Conservation (phyloP, 2,329 filamentous ascomycete genomes). For the Aspergillus oerlinghausenensis region DNA sequence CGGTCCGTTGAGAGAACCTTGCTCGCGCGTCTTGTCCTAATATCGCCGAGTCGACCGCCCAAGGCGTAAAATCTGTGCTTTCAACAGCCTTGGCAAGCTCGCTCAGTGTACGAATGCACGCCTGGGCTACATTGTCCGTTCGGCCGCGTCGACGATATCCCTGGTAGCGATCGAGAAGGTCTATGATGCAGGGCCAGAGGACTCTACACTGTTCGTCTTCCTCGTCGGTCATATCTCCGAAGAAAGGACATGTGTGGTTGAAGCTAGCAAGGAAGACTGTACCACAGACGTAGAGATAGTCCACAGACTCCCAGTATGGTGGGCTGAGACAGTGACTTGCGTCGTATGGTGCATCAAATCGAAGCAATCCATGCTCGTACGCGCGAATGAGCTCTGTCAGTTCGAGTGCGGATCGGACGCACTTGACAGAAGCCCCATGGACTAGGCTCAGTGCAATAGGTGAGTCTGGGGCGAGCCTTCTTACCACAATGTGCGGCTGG, state of each 20-base stretch:
- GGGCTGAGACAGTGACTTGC: not conserved
- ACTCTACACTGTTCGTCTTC: not conserved
- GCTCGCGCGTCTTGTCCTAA: not conserved
- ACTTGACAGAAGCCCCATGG: constrained; percentile 10
- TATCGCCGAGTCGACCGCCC: not conserved
- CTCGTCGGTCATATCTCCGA: not conserved
- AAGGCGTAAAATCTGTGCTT: not conserved
- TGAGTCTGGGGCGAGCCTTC: constrained; percentile 2
- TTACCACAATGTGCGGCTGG: constrained; percentile 2
- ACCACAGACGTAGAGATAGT: constrained; percentile 13
- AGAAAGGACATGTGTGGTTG: constrained; percentile 4
- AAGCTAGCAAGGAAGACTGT: constrained; percentile 8
- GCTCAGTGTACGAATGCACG: not conserved
- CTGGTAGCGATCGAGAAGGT: constrained; percentile 1
- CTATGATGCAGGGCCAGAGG: not conserved
- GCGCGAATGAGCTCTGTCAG: constrained; percentile 2
- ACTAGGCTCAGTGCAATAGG: constrained; percentile 7
- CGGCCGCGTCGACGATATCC: not conserved
- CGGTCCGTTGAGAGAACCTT: not conserved
- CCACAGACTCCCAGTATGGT: constrained; percentile 13
- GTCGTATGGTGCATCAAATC: not conserved
- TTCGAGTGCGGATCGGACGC: constrained; percentile 6
- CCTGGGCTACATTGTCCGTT: not conserved
- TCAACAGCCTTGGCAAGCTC: not conserved
- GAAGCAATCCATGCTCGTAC: constrained; percentile 5